Evolutionary conservation across 202 grass and related monocot genomes (phyloP).

Genomic region (Setaria viridis): DNA sequence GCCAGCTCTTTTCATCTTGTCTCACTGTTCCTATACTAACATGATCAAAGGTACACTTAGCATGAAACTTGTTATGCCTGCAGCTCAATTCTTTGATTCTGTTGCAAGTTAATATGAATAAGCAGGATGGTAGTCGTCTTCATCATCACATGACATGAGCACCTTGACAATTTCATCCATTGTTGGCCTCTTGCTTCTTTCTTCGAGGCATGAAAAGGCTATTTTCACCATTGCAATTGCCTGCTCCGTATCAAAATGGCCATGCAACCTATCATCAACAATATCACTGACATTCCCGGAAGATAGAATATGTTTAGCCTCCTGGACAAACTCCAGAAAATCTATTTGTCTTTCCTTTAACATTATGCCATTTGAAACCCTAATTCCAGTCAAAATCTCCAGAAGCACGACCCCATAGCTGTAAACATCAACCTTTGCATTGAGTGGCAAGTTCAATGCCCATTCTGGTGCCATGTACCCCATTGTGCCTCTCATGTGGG

Average conservation of each 20-base stretch:
- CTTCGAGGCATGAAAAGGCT: conserved; percentile 65
- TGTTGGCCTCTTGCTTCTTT: conserved; percentile 64
- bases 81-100: conserved; percentile 6
- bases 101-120: conserved; percentile 55
- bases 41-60: neutral
- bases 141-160: conserved; percentile 55
- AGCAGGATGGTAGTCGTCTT: conserved; percentile 41
- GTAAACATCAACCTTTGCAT: conserved; percentile 89
- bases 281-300: conserved; percentile 42
- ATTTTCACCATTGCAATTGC: conserved; percentile 53
- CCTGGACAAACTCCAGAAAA: conserved; percentile 41
- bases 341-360: conserved; percentile 37
- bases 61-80: conserved; percentile 10
- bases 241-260: conserved; percentile 58
- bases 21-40: neutral
- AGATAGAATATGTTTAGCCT: conserved; percentile 53
- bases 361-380: conserved; percentile 50
- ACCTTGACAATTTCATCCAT: conserved; percentile 70
- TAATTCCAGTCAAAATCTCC: conserved; percentile 65
- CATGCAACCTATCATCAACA: conserved; percentile 54
- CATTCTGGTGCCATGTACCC: conserved; percentile 87
- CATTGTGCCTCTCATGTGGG: conserved; percentile 74
- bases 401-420: conserved; percentile 77
- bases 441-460: conserved; percentile 61
- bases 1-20: neutral